A percentile compares a stretch with the other conserved stretches of the same genome.
Conservation (phyloP, 2,329 filamentous ascomycete genomes). For the Myrmaecium sp. region DNA sequence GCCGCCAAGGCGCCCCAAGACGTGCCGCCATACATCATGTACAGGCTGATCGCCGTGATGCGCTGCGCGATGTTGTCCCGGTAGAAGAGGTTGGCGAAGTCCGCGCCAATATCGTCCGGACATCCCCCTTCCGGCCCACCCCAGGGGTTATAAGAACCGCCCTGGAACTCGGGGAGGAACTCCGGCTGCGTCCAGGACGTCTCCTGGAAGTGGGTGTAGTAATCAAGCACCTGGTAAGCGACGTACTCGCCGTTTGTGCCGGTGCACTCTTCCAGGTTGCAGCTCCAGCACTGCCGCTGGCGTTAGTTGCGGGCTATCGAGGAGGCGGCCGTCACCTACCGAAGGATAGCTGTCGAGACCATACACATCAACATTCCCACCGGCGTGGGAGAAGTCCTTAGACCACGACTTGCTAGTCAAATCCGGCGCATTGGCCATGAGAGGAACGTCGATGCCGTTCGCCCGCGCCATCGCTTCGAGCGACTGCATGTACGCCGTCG, state of each 20-base stretch:
- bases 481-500: slow-evolving; percentile 39
- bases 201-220: slow-evolving; percentile 30
- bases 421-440: slow-evolving; percentile 43
- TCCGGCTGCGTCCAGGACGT: slow-evolving; percentile 29
- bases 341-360: slow-evolving; percentile 35
- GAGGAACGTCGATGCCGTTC: slow-evolving; percentile 40
- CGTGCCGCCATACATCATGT: slow-evolving; percentile 50
- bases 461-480: slow-evolving; percentile 36
- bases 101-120: slow-evolving; percentile 34
- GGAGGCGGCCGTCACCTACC: neutral
- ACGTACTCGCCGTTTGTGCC: slow-evolving; percentile 42
- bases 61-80: slow-evolving; percentile 43
- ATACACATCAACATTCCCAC: slow-evolving; percentile 38
- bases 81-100: slow-evolving; percentile 49
- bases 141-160: slow-evolving; percentile 45
- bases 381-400: slow-evolving; percentile 37
- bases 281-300: slow-evolving; percentile 39
- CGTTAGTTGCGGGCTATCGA: neutral
- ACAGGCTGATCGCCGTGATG: slow-evolving; percentile 42
- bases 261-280: slow-evolving; percentile 43
- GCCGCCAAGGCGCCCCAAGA: slow-evolving; percentile 44
- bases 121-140: slow-evolving; percentile 41
- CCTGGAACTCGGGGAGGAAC: slow-evolving; percentile 44
- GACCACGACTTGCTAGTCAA: slow-evolving; percentile 43
- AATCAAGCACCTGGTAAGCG: slow-evolving; percentile 34